Evolutionary conservation across 2,329 filamentous ascomycete species (phyloP).

Genomic region (Plectosphaerella plurivora): DNA sequence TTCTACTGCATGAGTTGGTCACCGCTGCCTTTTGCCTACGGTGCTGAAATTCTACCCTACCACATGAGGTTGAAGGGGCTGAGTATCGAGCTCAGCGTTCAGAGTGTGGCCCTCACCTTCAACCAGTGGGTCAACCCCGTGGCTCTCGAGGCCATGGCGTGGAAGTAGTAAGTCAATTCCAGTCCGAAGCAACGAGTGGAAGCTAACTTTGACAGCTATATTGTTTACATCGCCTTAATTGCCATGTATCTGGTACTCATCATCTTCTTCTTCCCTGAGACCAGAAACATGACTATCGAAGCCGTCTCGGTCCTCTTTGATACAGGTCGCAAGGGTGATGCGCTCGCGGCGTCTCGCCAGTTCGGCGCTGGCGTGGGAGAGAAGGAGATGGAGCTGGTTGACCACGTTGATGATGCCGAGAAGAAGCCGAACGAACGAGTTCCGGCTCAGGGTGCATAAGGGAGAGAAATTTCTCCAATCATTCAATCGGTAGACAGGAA

Average conservation of each 20-base stretch:
- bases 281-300: slow-evolving; percentile 6
- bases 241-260: slow-evolving; percentile 14
- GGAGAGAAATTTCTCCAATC: too few relatives aligned
- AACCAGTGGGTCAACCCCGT: slow-evolving; percentile 18
- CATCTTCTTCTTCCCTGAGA: slow-evolving; percentile 17
- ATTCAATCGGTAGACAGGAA: too few relatives aligned
- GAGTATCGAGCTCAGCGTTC: slow-evolving; percentile 1
- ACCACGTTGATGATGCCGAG: neutral
- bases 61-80: neutral
- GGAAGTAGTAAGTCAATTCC: slow-evolving; percentile 14
- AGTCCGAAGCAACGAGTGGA: neutral
- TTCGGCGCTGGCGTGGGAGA: neutral
- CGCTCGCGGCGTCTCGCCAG: neutral
- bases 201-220: slow-evolving; percentile 1
- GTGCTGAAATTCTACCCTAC: neutral
- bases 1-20: slow-evolving; percentile 2
- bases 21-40: neutral
- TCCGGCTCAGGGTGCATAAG: too few relatives aligned
- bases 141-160: slow-evolving; percentile 14
- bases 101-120: slow-evolving; percentile 12
- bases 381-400: neutral
- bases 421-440: neutral
- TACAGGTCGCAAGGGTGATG: slow-evolving; percentile 5
- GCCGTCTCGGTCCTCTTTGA: slow-evolving; percentile 4
- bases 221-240: slow-evolving; percentile 13